Percentiles rank a stretch among this genome's conserved stretches.
phyloP scores from a whole-genome alignment of 768 basidiomycete species.

The Boletus bicolor region DNA sequence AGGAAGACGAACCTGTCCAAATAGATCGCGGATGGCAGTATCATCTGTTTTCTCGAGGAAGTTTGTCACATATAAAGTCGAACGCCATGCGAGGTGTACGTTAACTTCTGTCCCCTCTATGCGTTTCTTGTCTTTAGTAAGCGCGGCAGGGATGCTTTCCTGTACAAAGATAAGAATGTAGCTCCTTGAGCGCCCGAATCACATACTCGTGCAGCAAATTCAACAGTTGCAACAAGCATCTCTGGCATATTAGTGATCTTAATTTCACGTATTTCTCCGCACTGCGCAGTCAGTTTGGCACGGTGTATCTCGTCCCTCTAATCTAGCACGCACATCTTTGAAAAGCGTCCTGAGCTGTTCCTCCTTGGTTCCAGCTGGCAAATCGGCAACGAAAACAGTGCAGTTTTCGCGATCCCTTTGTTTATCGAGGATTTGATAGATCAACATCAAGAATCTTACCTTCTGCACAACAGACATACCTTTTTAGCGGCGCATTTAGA shows the following conservation, averaged over 20 bases:
- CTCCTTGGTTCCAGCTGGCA: slow-evolving; percentile 55
- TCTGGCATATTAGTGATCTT: slow-evolving; percentile 65
- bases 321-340: slow-evolving; percentile 64
- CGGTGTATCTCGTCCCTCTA: not conserved
- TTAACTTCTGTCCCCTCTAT: slow-evolving; percentile 70
- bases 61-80: slow-evolving; percentile 94
- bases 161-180: slow-evolving; percentile 27
- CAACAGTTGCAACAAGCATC: slow-evolving; percentile 77
- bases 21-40: slow-evolving; percentile 65
- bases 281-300: slow-evolving; percentile 48
- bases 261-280: slow-evolving; percentile 81
- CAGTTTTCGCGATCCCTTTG: slow-evolving; percentile 91
- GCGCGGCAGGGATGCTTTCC: slow-evolving; percentile 80
- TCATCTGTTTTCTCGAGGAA: slow-evolving; percentile 88
- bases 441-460: not conserved
- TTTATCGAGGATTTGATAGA: not conserved
- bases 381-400: slow-evolving; percentile 81
- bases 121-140: slow-evolving; percentile 94
- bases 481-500: slow-evolving; percentile 51
- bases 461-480: slow-evolving; percentile 36
- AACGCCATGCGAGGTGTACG: slow-evolving; percentile 90
- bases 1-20: slow-evolving; percentile 58
- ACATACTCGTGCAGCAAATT: slow-evolving; percentile 64
- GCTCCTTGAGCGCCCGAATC: not conserved
- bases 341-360: slow-evolving; percentile 72